Base-by-base conservation (phyloP, 345 rosid genomes). In the Xanthoceras sorbifolium region DNA sequence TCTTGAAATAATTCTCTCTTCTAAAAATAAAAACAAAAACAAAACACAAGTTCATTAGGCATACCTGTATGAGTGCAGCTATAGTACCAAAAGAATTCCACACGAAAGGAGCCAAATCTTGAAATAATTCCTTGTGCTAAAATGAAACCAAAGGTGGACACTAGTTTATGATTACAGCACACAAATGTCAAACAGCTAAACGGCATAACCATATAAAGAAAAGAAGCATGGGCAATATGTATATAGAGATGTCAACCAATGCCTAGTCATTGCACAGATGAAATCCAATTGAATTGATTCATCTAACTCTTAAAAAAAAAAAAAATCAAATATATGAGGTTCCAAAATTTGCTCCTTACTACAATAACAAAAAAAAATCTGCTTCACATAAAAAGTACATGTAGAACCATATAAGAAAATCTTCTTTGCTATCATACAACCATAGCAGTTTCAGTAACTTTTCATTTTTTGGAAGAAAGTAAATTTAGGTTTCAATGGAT, bases 1-100 rank as follows among this genome's bases (percentile, higher is more conserved):
- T 91, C 97, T 83, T 94, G 97, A 90, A 97, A 93, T 77, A 93
- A 78, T 77, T 95, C 99, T 86, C 96, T 89, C 89, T 89, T 95
- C 94, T 93, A 85, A 81, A 85, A 77, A 79, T 10, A 67, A 61
- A 75, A 82, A 77, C 73, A 87, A 69, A 74, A 76, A 72, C 40
- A 65, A 82, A 82, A 74, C 74, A 80, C 10, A 83, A 77, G 82
- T 63, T 71, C 50, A 73, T 80, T 72, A 86, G 82, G 78, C 83
- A 73, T 85, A 79, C 86, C 85, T 84, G 85, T 79, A 83, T 79
- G 72, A 83, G 84, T 64, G 87, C 85, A 79, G 84, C 87, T 79
- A 82, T 82, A 67, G 82, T 82, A 73, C 88, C 88, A 85, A 85
- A 83, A 68, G 88, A 85, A 78, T 81, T 83, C 88, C 88, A 85